Evolutionary conservation across 2,329 filamentous ascomycete species (phyloP).

Genomic region (Cladosporium sp.): DNA sequence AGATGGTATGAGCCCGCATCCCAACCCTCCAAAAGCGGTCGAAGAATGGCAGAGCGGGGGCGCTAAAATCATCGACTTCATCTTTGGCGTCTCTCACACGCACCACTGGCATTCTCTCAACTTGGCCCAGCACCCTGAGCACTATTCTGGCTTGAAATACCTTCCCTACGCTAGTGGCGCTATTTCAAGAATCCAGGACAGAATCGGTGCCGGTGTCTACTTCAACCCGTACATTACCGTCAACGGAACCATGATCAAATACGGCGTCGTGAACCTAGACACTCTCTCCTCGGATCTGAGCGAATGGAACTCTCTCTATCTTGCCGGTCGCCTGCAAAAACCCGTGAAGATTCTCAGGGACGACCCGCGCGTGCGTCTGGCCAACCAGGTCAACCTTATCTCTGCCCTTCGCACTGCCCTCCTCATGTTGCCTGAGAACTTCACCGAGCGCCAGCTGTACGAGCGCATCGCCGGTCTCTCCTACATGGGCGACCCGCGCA

Average conservation of each 20-base stretch:
- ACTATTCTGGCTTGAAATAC: slow-evolving; percentile 81
- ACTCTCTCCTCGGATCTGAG: slow-evolving; percentile 81
- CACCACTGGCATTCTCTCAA: slow-evolving; percentile 98
- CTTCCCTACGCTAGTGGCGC: slow-evolving; percentile 67
- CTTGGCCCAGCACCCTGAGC: slow-evolving; percentile 76
- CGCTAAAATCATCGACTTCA: slow-evolving; percentile 97
- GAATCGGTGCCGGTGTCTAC: slow-evolving; percentile 87
- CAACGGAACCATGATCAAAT: slow-evolving; percentile 95
- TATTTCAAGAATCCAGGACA: slow-evolving; percentile 79
- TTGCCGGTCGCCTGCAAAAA: slow-evolving; percentile 94
- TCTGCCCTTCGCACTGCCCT: slow-evolving; percentile 86
- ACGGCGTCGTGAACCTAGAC: slow-evolving; percentile 90
- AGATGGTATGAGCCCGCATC: slow-evolving; percentile 62
- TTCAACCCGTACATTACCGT: slow-evolving; percentile 95
- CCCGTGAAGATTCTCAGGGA: slow-evolving; percentile 96
- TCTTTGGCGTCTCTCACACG: slow-evolving; percentile 88
- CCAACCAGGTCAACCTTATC: slow-evolving; percentile 92
- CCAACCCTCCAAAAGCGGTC: slow-evolving; percentile 73
- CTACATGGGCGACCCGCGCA: slow-evolving; percentile 94
- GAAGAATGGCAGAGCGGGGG: slow-evolving; percentile 77
- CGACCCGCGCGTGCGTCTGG: slow-evolving; percentile 82
- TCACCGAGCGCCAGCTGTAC: slow-evolving; percentile 84
- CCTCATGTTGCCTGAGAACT: slow-evolving; percentile 73
- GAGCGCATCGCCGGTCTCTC: slow-evolving; percentile 85
- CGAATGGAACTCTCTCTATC: slow-evolving; percentile 89